phyloP scores from a whole-genome alignment of 495 filamentous ascomycete species.

The Zalerion maritima region DNA sequence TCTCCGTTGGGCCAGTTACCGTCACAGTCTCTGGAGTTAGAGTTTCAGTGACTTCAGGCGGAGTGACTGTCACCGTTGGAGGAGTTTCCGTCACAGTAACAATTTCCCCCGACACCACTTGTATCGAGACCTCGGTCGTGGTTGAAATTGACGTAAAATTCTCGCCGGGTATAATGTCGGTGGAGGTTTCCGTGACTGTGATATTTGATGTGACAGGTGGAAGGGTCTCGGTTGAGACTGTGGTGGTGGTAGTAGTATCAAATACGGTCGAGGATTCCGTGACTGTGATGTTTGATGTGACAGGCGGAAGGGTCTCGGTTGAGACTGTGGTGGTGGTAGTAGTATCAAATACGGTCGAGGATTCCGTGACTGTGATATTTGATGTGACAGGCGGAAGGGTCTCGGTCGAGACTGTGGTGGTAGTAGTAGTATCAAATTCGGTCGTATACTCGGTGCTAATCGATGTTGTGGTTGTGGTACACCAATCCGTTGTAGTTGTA shows the following conservation, averaged over 20 bases:
- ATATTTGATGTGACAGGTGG: conserved; percentile 15
- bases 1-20: conserved; percentile 7
- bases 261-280: conserved; percentile 13
- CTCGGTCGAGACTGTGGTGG: conserved; percentile 7
- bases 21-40: conserved; percentile 14
- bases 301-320: conserved; percentile 4
- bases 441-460: conserved; percentile 10
- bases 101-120: conserved; percentile 2
- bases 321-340: conserved; percentile 9
- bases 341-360: conserved; percentile 3
- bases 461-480: background rate
- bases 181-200: conserved; percentile 11
- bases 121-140: conserved; percentile 3
- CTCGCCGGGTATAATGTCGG: conserved; percentile 9
- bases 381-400: background rate
- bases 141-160: conserved; percentile 8
- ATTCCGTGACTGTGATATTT: conserved; percentile 1
- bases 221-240: conserved; percentile 11
- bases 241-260: conserved; percentile 16
- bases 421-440: conserved; percentile 11
- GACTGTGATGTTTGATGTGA: conserved; percentile 9
- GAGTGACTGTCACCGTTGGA: conserved; percentile 11
- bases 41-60: conserved; percentile 16
- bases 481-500: conserved; percentile 11
- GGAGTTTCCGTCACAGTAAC: conserved; percentile 3